Evolutionary conservation across 306 rosid genomes (phyloP).

Genomic region (Lathyrus sativus): DNA sequence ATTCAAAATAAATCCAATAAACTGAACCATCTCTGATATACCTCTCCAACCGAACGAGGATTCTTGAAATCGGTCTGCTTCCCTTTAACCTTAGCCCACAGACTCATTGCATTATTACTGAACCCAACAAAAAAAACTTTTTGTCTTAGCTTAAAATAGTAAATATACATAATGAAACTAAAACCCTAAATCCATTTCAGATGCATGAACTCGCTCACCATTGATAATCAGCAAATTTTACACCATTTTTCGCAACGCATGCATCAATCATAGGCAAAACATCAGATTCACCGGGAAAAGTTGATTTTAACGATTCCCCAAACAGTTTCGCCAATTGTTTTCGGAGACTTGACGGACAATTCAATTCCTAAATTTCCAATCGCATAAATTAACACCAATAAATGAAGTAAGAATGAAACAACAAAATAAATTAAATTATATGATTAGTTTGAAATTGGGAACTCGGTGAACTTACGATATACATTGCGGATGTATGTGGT

Average conservation of each 20-base stretch:
- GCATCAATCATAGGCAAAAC: slow-evolving; percentile 61
- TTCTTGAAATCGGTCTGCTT: slow-evolving; percentile 53
- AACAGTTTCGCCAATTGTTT: slow-evolving; percentile 60
- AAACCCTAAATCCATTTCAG: not conserved
- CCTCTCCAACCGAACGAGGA: slow-evolving; percentile 77
- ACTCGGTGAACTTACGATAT: not conserved
- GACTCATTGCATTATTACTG: slow-evolving; percentile 90
- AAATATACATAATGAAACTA: not conserved
- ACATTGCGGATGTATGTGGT: not conserved
- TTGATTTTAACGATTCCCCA: slow-evolving; percentile 55
- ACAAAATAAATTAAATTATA: not conserved
- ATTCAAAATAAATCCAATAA: not conserved
- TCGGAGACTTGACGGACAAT: slow-evolving; percentile 55
- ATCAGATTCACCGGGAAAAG: slow-evolving; percentile 58
- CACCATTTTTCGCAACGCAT: slow-evolving; percentile 64
- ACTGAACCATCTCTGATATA: slow-evolving; percentile 30
- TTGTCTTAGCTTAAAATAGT: not conserved
- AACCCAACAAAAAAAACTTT: not conserved
- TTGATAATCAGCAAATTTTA: slow-evolving; percentile 74
- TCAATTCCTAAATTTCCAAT: slow-evolving; percentile 51
- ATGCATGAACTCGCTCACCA: slow-evolving; percentile 58
- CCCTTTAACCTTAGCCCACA: slow-evolving; percentile 73
- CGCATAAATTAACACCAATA: not conserved
- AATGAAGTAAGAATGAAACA: not conserved
- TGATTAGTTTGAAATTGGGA: not conserved